A percentile compares a stretch with the other conserved stretches of the same genome.
Evolutionary conservation across 75 land plant species (phyloP).

Genomic region (Adiantum capillusveneris): DNA sequence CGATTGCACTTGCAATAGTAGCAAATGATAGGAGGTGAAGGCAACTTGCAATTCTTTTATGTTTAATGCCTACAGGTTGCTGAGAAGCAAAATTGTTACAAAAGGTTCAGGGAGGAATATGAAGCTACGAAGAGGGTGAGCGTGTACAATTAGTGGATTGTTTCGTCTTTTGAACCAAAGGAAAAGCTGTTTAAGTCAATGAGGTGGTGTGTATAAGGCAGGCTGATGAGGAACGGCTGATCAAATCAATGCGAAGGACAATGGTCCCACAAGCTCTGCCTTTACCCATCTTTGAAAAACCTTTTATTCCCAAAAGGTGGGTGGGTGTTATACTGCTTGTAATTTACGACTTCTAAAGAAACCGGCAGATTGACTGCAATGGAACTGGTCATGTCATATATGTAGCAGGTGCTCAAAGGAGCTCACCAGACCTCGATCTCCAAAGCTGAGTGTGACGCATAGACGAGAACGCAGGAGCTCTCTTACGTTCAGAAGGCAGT

Average conservation of each 20-base stretch:
- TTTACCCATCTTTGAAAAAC: conserved; percentile 62
- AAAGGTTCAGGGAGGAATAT: conserved; percentile 73
- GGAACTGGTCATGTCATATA: too few relatives aligned
- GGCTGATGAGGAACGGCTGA: conserved; percentile 81
- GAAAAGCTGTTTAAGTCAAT: too few relatives aligned
- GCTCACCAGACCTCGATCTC: conserved; percentile 67
- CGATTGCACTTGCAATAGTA: too few relatives aligned
- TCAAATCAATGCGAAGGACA: conserved; percentile 68
- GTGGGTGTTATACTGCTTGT: neutral
- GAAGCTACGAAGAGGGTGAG: conserved; percentile 70
- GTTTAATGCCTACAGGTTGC: conserved; percentile 58
- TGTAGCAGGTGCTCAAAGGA: conserved; percentile 63
- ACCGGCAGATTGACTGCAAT: too few relatives aligned
- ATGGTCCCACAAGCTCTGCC: conserved; percentile 93
- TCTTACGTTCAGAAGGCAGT: neutral
- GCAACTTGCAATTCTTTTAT: too few relatives aligned
- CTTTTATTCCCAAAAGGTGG: conserved; percentile 79
- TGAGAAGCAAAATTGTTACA: conserved; percentile 76
- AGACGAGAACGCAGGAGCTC: conserved; percentile 20
- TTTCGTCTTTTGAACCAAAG: neutral
- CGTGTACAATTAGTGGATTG: neutral
- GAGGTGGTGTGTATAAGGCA: conserved; percentile 9
- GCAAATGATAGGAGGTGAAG: too few relatives aligned
- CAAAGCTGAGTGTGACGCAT: conserved; percentile 37
- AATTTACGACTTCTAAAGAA: neutral